Evolutionary conservation across 352 stramenopile species (phyloP), one percentile per base, ranked within the genome.

Genomic region (Pythium chondricola): DNA sequence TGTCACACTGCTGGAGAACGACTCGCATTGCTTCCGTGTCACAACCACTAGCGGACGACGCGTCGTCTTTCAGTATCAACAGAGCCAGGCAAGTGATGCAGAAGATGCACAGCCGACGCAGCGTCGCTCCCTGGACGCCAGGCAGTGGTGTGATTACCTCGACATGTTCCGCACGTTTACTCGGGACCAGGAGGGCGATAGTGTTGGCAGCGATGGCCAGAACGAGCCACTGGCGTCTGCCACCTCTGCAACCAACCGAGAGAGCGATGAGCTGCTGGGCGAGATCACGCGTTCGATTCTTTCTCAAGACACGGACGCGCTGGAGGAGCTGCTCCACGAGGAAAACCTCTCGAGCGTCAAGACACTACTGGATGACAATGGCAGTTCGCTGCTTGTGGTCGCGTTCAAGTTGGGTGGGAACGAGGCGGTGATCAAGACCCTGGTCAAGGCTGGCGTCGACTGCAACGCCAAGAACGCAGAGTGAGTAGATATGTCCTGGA

Each of bases 71-170:
- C 67, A 85, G 58, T 68, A 47, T 14, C 74, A 65, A 18, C 40
- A 16, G 3, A 56, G 57, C 13, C 20, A 51, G 21, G 52, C 9
- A 4, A 20, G 4, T 31, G 17, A 35, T 21, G 14, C 47, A 29
- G 20, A 41, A 44, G 31, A 8, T 40, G 8, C n/a, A 21, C 0
- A 42, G 25, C 24, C 38, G 42, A 27, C 25, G 16, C 16, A 29
- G 5, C n/a, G 25, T 6, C 50, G 43, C 6, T 42, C 33, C 33
- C 50, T 72, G 26, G 52, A 59, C 11, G 70, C 67, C 8, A 47
- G 33, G 21, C 67, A 79, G 42, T 83, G 71, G 71, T 60, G 61
- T 52, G 71, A 79, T 38, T 83, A 79, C 55, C 43, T 83, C 18
- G 30, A 61, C 17, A 57, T 73, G 40, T 62, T 83, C 35, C 74